Evolutionary conservation across 2,329 filamentous ascomycete species (phyloP).

Genomic region (Fusarium continuum): DNA sequence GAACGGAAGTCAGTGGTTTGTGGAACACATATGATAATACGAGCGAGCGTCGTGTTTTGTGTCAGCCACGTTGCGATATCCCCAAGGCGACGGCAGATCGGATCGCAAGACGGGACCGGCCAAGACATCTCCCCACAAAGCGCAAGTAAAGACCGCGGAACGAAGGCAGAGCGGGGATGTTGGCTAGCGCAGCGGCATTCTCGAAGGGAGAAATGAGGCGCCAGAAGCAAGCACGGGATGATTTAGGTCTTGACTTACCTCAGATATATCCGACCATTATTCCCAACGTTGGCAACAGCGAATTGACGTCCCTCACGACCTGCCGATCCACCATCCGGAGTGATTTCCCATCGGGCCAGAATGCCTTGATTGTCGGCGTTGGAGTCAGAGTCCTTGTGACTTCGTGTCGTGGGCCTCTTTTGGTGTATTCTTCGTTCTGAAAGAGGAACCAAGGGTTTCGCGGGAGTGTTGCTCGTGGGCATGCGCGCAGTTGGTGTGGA

Average conservation of each 20-base stretch:
- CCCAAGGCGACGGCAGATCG: slow-evolving; percentile 10
- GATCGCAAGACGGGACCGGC: slow-evolving; percentile 18
- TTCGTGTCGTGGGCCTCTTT: slow-evolving; percentile 47
- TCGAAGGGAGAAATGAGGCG: slow-evolving; percentile 19
- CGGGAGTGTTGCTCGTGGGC: slow-evolving; percentile 33
- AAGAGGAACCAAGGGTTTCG: slow-evolving; percentile 56
- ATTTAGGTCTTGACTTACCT: slow-evolving; percentile 61
- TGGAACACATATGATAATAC: slow-evolving; percentile 26
- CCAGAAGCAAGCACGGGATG: slow-evolving; percentile 8
- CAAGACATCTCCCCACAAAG: slow-evolving; percentile 31
- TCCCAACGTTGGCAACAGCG: slow-evolving; percentile 82
- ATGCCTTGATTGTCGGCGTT: slow-evolving; percentile 55
- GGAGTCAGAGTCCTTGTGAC: slow-evolving; percentile 57
- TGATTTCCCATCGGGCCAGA: slow-evolving; percentile 59
- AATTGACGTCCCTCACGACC: slow-evolving; percentile 76
- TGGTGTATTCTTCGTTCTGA: slow-evolving; percentile 58
- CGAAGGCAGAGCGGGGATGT: slow-evolving; percentile 29
- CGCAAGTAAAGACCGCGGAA: slow-evolving; percentile 13
- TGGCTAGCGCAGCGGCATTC: slow-evolving; percentile 24
- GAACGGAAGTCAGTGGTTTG: slow-evolving; percentile 33
- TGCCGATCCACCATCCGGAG: slow-evolving; percentile 68
- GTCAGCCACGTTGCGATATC: slow-evolving; percentile 26
- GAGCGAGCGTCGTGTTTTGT: slow-evolving; percentile 16
- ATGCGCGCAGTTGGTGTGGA: slow-evolving; percentile 36
- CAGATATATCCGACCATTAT: slow-evolving; percentile 83